Percentiles rank a stretch among this genome's conserved stretches.
Conservation (phyloP, 352 stramenopile species). For the Aphanomyces stellatus region DNA sequence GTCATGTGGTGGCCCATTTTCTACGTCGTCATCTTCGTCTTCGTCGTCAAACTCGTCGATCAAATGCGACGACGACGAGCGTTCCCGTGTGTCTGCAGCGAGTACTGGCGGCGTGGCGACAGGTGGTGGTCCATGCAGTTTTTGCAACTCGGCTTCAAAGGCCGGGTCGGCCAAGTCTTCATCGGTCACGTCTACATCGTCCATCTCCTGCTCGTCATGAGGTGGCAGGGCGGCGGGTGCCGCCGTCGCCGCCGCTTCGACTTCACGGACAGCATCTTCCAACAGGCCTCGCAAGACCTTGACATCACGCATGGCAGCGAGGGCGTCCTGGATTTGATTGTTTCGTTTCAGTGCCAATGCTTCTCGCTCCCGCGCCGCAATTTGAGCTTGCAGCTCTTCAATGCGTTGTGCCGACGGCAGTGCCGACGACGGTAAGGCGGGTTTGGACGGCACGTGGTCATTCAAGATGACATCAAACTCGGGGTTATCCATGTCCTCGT, state of each 20-base stretch:
- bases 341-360: conserved; percentile 46
- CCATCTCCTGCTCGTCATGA: conserved; percentile 14
- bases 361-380: conserved; percentile 44
- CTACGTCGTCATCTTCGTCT: neutral
- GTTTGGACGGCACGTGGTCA: no score
- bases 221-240: conserved; percentile 26
- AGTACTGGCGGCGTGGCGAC: neutral
- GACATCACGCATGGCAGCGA: conserved; percentile 47
- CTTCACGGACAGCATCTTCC: no score
- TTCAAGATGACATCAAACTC: conserved; percentile 23
- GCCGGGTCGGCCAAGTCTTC: conserved; percentile 69
- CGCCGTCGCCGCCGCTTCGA: no score
- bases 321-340: conserved; percentile 39
- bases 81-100: neutral
- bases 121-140: conserved; percentile 21
- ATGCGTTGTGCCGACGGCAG: neutral
- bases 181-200: conserved; percentile 57
- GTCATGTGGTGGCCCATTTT: neutral
- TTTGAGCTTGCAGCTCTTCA: neutral
- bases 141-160: conserved; percentile 48
- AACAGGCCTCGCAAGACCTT: no score
- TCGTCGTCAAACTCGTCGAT: conserved; percentile 14
- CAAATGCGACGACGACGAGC: neutral
- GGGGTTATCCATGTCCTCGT: conserved; percentile 52
- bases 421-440: neutral